Evolutionary conservation across 2,329 filamentous ascomycete species (phyloP).

Genomic region (Esteya vermicola): DNA sequence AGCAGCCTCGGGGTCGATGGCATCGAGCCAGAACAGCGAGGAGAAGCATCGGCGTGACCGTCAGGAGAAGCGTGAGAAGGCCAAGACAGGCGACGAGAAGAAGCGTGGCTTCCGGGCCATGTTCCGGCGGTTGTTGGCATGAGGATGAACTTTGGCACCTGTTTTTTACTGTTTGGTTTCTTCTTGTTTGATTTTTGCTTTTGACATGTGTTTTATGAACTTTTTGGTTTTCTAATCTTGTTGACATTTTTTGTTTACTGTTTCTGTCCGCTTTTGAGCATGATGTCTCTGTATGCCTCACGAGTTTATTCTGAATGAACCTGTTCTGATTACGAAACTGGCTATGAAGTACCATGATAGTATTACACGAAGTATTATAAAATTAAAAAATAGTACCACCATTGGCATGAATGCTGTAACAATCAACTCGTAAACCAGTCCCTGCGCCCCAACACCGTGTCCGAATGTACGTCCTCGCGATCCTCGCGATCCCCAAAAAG

Average conservation of each 20-base stretch:
- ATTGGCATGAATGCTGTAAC: background rate
- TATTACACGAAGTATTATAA: too few species aligned
- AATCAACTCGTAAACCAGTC: background rate
- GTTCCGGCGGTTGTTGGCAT: slow-evolving; percentile 7
- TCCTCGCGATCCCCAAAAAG: too few species aligned
- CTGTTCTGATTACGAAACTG: background rate
- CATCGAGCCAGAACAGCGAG: background rate
- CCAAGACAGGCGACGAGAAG: background rate
- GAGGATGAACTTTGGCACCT: too few species aligned
- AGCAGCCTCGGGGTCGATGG: background rate
- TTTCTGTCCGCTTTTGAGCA: too few species aligned
- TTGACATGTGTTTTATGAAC: background rate
- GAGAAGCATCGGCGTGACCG: slow-evolving; percentile 11
- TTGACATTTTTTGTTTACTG: too few species aligned
- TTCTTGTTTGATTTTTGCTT: background rate
- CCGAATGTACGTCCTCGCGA: too few species aligned
- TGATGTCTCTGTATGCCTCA: too few species aligned
- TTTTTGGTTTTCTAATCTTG: background rate
- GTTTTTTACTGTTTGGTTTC: too few species aligned
- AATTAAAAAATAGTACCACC: background rate
- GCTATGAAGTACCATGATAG: too few species aligned
- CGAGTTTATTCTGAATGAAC: too few species aligned
- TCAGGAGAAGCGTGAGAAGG: slow-evolving; percentile 7
- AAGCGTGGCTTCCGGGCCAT: slow-evolving; percentile 8
- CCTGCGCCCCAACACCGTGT: too few species aligned